A percentile compares a stretch with the other conserved stretches of the same genome.
These are phyloP conservation scores for Phytomonas serpens DNA, from an alignment of 208 protist genomes.

Conservation along the genomic window DNA sequence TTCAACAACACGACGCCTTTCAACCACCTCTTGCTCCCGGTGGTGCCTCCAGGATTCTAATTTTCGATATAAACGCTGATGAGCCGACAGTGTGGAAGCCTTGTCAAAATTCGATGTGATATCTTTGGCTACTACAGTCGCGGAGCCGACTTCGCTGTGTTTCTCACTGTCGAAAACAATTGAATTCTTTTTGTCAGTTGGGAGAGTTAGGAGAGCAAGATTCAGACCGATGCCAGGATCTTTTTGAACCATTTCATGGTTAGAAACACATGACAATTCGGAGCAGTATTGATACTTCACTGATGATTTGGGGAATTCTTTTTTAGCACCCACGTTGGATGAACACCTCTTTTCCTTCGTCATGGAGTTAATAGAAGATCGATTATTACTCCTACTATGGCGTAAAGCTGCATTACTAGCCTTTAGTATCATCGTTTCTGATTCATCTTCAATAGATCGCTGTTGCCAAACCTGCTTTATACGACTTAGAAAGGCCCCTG, in stretches of 20 bases:
- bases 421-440: not conserved
- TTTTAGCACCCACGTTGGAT: not conserved
- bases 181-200: not conserved
- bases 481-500: slow-evolving; percentile 11
- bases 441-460: slow-evolving; percentile 6
- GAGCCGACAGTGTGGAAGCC: slow-evolving; percentile 12
- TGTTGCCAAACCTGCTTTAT: slow-evolving; percentile 19
- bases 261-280: not conserved
- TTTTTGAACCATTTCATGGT: not conserved
- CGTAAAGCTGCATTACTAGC: not conserved
- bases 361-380: not conserved
- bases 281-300: not conserved
- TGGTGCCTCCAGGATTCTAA: slow-evolving; percentile 10
- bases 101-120: not conserved
- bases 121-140: not conserved
- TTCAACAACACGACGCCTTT: slow-evolving; percentile 13
- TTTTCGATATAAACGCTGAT: slow-evolving; percentile 17
- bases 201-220: not conserved
- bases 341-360: not conserved
- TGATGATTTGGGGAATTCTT: not conserved
- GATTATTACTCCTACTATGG: not conserved
- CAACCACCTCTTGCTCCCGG: slow-evolving; percentile 14
- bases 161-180: not conserved
- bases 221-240: not conserved
- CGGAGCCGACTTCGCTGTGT: not conserved